Conservation (phyloP, 176 grass and related monocot species). For the Bonia amplexicaulis region DNA sequence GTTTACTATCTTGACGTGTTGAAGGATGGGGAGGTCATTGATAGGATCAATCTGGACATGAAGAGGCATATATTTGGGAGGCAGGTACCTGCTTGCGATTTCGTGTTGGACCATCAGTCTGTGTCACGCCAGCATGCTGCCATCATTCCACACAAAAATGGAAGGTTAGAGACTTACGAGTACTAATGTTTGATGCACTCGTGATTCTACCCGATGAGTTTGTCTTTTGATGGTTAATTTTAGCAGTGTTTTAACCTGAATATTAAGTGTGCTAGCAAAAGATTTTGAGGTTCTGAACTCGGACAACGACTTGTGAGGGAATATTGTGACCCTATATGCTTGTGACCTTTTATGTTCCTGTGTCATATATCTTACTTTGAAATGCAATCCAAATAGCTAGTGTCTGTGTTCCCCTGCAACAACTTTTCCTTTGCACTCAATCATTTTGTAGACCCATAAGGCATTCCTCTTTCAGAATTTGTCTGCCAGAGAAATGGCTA, state of each 20-base stretch:
- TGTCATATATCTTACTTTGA: not conserved
- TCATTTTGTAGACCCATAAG: conserved; percentile 9
- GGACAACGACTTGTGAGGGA: not conserved
- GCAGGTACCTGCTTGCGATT: conserved; percentile 79
- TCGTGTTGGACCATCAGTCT: conserved; percentile 91
- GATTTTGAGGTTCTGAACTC: not conserved
- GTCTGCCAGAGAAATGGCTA: conserved; percentile 6
- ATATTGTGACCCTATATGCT: not conserved
- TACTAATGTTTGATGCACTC: conserved; percentile 1
- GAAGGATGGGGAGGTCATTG: conserved; percentile 84
- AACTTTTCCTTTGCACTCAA: not conserved
- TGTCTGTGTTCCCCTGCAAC: not conserved
- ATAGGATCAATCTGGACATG: conserved; percentile 77
- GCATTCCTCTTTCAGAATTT: not conserved
- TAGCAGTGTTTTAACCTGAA: not conserved
- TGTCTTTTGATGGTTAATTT: not conserved
- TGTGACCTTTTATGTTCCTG: not conserved
- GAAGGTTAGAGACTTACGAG: conserved; percentile 48
- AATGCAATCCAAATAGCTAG: not conserved
- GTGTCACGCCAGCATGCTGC: conserved; percentile 94
- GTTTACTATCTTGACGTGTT: conserved; percentile 89
- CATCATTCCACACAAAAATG: conserved; percentile 88
- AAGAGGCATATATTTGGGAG: conserved; percentile 92
- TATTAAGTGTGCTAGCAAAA: not conserved
- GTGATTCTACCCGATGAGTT: not conserved